Evolutionary conservation across 371 early-diverging fungal genomes (phyloP), one percentile per base, ranked within the genome.

Genomic region (Racocetra persica): DNA sequence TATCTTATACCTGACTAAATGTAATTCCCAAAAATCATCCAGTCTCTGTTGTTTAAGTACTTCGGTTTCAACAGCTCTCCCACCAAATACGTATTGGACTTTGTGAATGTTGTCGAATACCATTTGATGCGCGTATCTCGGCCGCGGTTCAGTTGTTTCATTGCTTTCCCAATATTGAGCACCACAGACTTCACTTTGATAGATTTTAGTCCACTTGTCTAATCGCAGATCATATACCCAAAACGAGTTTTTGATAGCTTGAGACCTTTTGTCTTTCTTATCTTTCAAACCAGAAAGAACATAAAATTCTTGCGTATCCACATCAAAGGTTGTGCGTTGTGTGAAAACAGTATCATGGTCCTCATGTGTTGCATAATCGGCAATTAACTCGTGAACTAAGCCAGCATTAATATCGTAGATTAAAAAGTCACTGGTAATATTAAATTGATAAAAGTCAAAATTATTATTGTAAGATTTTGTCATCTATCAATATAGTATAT

Each of bases 111-210:
- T 83, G 76, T 96, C 92, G 82, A 94, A 95, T 0, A 95, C 93
- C 83, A 96, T 84, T 81, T 95, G 96, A 83, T 95, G 95, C 0
- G 96, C 98, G 87, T 91, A 96, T 32, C 98, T 88, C 16, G 96
- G 96, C 2, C 88, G 86, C 0, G 97, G 97, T 69, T 93, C 95
- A 3, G 71, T 65, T 26, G 88, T 88, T 49, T 83, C 80, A 86
- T 84, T 88, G 79, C 81, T 81, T 73, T 8, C 80, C 90, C 82
- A 87, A 82, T 89, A 89, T 32, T 89, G 87, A 1, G 82, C 7
- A 36, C 86, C 87, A 13, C 83, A 81, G 57, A 87, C 89, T 14
- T 93, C 91, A 81, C 93, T 92, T 79, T 93, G 89, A 79, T 94
- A 94, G 4, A 95, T 89, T 70, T 89, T 88, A 62, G 88, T 87